Conservation (phyloP, 345 rosid genomes). For the Salix koriyanagi region DNA sequence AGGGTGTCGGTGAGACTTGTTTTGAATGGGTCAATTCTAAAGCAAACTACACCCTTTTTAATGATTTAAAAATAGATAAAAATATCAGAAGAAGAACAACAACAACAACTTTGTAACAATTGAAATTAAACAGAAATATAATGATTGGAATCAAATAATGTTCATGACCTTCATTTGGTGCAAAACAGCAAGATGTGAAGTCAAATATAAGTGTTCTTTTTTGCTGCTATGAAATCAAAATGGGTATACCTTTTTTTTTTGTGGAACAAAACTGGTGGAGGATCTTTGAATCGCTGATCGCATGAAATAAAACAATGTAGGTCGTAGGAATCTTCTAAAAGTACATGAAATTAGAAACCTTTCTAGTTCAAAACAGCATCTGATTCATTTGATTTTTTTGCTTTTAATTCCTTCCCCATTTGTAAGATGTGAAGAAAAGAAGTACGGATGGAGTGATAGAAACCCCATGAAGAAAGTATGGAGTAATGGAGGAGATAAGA, state of each 20-base stretch:
- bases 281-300: not conserved
- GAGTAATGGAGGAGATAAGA: not conserved
- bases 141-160: not conserved
- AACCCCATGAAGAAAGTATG: not conserved
- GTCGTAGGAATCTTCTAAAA: not conserved
- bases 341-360: not conserved
- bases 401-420: not conserved
- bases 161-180: not conserved
- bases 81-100: not conserved
- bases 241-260: too few species aligned
- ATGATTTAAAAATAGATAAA: too few species aligned
- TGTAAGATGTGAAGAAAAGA: not conserved
- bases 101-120: not conserved
- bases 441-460: not conserved
- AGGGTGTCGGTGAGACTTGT: not conserved
- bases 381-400: not conserved
- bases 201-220: not conserved
- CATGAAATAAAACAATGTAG: not conserved
- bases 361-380: not conserved
- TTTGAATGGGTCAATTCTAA: too few species aligned
- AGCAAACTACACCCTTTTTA: not conserved
- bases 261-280: not conserved
- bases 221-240: not conserved
- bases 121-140: not conserved
- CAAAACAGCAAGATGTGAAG: not conserved